Evolutionary conservation across 73 alveolate genomes (phyloP).

Genomic region (Paramecium bursaria): DNA sequence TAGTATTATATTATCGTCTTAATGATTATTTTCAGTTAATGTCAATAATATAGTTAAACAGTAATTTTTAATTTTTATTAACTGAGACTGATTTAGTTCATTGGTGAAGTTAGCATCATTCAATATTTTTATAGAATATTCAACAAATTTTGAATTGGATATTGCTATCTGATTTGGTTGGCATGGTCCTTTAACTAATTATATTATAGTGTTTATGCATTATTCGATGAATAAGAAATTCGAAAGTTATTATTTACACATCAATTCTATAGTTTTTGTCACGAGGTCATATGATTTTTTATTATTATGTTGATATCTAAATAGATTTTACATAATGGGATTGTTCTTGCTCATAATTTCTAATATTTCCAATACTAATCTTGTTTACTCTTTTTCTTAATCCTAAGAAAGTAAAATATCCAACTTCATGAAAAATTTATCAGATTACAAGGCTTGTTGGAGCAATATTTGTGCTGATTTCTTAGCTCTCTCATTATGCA

Average conservation of each 20-base stretch:
- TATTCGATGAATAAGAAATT: conserved; percentile 7
- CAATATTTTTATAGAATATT: neutral
- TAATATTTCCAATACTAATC: neutral
- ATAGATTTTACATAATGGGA: neutral
- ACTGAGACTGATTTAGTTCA: neutral
- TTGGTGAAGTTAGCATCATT: conserved; percentile 16
- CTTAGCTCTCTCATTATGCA: neutral
- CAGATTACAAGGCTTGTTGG: conserved; percentile 10
- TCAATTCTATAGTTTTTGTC: neutral
- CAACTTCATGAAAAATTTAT: conserved; percentile 43
- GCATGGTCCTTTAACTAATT: conserved; percentile 36
- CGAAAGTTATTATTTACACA: conserved; percentile 18
- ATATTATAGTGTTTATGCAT: conserved; percentile 15
- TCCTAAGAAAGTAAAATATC: conserved; percentile 6
- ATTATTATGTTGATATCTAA: conserved; percentile 35
- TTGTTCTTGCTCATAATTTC: conserved; percentile 53
- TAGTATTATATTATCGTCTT: conserved; percentile 40
- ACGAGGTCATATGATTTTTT: conserved; percentile 46
- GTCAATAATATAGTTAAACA: conserved; percentile 8
- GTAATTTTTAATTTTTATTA: conserved; percentile 1
- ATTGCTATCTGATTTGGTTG: conserved; percentile 27
- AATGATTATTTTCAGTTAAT: conserved; percentile 20
- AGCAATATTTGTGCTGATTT: conserved; percentile 9
- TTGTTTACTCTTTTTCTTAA: neutral
- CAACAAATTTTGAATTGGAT: conserved; percentile 47